Conservation (phyloP, 2,329 filamentous ascomycete genomes). For the Aspergillus puulaauensis region DNA sequence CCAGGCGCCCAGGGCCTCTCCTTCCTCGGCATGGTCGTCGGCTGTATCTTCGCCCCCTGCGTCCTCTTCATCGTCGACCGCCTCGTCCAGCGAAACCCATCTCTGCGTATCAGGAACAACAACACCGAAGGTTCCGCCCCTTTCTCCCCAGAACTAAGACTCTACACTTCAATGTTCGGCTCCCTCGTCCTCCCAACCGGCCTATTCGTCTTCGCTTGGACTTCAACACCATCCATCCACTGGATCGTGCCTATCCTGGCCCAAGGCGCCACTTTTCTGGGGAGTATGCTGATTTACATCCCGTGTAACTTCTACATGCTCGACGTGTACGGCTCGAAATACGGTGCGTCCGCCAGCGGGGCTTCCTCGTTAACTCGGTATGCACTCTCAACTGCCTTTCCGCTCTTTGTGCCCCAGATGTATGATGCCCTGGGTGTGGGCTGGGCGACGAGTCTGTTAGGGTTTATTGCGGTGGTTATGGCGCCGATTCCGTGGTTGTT, state of each 20-base stretch:
- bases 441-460: conserved; percentile 44
- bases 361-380: conserved; percentile 29
- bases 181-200: conserved; percentile 47
- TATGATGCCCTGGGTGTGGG: conserved; percentile 40
- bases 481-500: conserved; percentile 39
- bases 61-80: conserved; percentile 8
- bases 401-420: conserved; percentile 42
- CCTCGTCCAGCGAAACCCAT: background rate
- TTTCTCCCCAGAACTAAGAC: conserved; percentile 22
- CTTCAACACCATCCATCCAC: conserved; percentile 38
- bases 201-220: conserved; percentile 71
- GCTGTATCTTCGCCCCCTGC: conserved; percentile 58
- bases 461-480: conserved; percentile 35
- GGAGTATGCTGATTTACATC: conserved; percentile 33
- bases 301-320: conserved; percentile 42
- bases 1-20: conserved; percentile 68
- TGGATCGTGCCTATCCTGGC: conserved; percentile 31
- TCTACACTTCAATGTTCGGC: conserved; percentile 27
- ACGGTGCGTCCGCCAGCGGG: conserved; percentile 37
- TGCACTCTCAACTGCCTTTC: conserved; percentile 34
- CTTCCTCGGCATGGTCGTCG: conserved; percentile 77
- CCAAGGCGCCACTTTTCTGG: conserved; percentile 26
- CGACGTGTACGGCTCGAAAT: conserved; percentile 41
- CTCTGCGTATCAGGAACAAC: background rate
- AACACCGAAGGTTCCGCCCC: background rate